These are phyloP conservation scores for Clarkia xantiana DNA, from an alignment of 345 rosid genomes.

Conservation along the genomic window DNA sequence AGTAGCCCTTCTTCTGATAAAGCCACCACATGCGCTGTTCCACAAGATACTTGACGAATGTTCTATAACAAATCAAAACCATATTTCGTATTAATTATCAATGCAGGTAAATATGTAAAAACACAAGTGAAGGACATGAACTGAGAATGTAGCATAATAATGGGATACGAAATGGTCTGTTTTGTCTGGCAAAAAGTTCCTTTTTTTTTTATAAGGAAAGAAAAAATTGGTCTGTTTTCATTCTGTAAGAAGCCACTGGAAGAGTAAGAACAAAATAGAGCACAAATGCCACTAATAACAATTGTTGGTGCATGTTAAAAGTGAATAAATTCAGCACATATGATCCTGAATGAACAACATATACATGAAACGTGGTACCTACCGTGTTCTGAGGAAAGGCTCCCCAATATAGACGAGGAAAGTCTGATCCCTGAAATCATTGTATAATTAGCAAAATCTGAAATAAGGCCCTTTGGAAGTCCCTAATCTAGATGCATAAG, in stretches of 20 bases:
- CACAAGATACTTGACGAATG: conserved; percentile 77
- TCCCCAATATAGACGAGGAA: conserved; percentile 78
- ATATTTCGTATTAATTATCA: not conserved
- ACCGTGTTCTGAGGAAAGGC: conserved; percentile 64
- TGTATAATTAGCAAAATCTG: conserved; percentile 5
- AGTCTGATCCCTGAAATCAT: conserved; percentile 61
- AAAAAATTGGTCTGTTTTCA: no score
- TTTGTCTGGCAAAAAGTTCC: no score
- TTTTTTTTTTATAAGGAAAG: no score
- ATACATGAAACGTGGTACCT: conserved; percentile 7
- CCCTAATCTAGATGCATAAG: not conserved
- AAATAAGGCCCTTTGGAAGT: not conserved
- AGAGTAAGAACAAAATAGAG: no score
- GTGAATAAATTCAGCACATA: no score
- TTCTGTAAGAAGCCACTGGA: no score
- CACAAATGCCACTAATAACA: no score
- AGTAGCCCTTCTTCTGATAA: conserved; percentile 75
- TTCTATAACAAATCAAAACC: conserved; percentile 22
- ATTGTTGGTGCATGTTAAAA: no score
- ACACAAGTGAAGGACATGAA: not conserved
- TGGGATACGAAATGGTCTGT: no score
- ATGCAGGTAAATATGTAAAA: not conserved
- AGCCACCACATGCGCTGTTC: conserved; percentile 84
- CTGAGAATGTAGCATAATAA: not conserved
- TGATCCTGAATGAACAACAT: no score